Percentiles rank a stretch among this genome's conserved stretches.
Evolutionary conservation across 768 basidiomycete species (phyloP).

Genomic region (Podaxis sp.): DNA sequence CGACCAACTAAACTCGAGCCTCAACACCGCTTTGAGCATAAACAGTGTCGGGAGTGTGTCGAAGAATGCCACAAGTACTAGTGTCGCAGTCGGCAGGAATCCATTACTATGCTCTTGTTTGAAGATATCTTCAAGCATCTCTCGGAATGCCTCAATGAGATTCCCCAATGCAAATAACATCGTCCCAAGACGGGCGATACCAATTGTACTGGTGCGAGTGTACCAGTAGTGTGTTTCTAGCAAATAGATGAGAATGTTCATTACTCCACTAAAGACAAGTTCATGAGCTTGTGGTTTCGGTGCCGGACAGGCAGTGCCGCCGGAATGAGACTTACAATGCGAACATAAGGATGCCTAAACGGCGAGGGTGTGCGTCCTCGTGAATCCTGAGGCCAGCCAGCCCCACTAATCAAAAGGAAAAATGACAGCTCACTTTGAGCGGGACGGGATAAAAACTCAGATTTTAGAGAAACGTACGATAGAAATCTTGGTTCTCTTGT

Average conservation of each 20-base stretch:
- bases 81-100: background rate
- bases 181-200: slow-evolving; percentile 29
- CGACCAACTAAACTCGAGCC: slow-evolving; percentile 23
- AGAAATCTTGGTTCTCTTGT: slow-evolving; percentile 25
- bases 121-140: background rate
- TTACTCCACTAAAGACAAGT: slow-evolving; percentile 13
- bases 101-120: background rate
- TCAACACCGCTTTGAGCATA: slow-evolving; percentile 27
- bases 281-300: too few relatives aligned
- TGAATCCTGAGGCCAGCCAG: slow-evolving; percentile 26
- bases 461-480: slow-evolving; percentile 20
- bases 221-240: slow-evolving; percentile 33
- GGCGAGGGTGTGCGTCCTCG: slow-evolving; percentile 31
- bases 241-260: slow-evolving; percentile 10
- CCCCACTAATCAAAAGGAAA: slow-evolving; percentile 22
- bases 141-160: background rate
- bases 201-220: slow-evolving; percentile 30
- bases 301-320: too few relatives aligned
- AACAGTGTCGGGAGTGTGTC: slow-evolving; percentile 8
- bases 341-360: slow-evolving; percentile 8
- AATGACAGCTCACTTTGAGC: too few relatives aligned
- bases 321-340: slow-evolving; percentile 19
- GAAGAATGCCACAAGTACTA: background rate
- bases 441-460: background rate
- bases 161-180: slow-evolving; percentile 19